These are phyloP conservation scores for Yarrowia divulgata DNA, from an alignment of 805 yeast species.

Conservation along the genomic window DNA sequence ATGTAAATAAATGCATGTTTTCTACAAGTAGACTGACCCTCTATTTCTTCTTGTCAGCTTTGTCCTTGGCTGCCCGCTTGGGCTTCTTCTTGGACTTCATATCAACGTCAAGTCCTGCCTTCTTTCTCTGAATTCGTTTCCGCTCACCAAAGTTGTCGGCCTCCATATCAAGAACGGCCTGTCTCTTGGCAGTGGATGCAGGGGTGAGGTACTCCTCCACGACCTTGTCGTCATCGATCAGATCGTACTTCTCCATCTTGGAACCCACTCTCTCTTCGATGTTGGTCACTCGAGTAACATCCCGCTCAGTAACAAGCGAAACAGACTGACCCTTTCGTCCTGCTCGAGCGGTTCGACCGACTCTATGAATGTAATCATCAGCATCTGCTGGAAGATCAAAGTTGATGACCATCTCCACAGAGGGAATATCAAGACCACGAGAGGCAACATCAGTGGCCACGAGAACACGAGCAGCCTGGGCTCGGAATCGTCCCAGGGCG, in stretches of 20 bases:
- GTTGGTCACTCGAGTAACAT: conserved; percentile 77
- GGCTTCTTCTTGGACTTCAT: conserved; percentile 23
- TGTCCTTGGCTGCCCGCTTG: neutral
- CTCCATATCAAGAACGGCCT: conserved; percentile 93
- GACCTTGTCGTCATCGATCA: conserved; percentile 76
- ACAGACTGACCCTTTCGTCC: conserved; percentile 87
- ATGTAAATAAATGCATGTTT: neutral
- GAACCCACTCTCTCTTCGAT: conserved; percentile 85
- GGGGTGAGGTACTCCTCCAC: conserved; percentile 73
- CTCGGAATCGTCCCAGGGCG: conserved; percentile 90
- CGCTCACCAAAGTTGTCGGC: conserved; percentile 85
- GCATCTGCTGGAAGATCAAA: conserved; percentile 96
- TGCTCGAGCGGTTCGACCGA: conserved; percentile 99
- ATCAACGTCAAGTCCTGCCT: conserved; percentile 44
- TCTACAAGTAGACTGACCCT: neutral
- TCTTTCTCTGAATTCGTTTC: conserved; percentile 59
- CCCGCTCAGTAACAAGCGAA: conserved; percentile 84
- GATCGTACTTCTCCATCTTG: conserved; percentile 78
- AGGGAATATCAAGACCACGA: conserved; percentile 95
- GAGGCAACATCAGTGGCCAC: conserved; percentile 98
- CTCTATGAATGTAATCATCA: conserved; percentile 94
- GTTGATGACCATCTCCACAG: conserved; percentile 87
- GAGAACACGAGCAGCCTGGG: conserved; percentile 90
- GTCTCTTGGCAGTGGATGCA: conserved; percentile 84
- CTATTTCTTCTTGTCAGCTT: conserved; percentile 9